A percentile compares a stretch with the other conserved stretches of the same genome.
These are phyloP conservation scores for Termitomyces sp. DNA, from an alignment of 1,284 basidiomycete genomes.

Conservation along the genomic window DNA sequence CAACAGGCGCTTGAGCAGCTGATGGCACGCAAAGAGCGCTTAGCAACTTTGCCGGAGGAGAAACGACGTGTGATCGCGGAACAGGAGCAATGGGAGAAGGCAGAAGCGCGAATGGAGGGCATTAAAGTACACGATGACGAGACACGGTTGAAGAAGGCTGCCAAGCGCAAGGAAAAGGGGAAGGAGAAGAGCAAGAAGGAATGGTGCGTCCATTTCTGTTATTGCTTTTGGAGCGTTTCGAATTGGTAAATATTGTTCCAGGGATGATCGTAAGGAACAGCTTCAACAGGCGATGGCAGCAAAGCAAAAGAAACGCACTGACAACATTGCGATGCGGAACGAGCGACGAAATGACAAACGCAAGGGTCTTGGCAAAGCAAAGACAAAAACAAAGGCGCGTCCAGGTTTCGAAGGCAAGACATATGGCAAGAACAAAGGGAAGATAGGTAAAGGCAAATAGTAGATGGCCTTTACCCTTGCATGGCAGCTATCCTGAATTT, in stretches of 20 bases:
- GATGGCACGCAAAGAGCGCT: slow-evolving; percentile 64
- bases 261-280: slow-evolving; percentile 82
- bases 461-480: no score
- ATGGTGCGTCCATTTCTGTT: slow-evolving; percentile 52
- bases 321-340: slow-evolving; percentile 81
- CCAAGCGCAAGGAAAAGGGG: slow-evolving; percentile 84
- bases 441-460: slow-evolving; percentile 23
- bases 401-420: slow-evolving; percentile 82
- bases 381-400: slow-evolving; percentile 53
- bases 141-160: slow-evolving; percentile 78
- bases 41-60: slow-evolving; percentile 71
- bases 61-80: slow-evolving; percentile 76
- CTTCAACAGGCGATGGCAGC: slow-evolving; percentile 69
- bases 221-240: background rate
- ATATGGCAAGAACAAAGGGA: slow-evolving; percentile 48
- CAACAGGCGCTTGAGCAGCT: slow-evolving; percentile 80
- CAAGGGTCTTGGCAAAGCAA: slow-evolving; percentile 48
- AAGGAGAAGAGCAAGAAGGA: slow-evolving; percentile 78
- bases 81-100: slow-evolving; percentile 82
- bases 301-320: slow-evolving; percentile 81
- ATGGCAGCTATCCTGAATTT: no score
- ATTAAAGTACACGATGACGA: slow-evolving; percentile 87
- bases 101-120: slow-evolving; percentile 77
- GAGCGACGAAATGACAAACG: slow-evolving; percentile 76
- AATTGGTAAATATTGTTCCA: slow-evolving; percentile 28